Evolutionary conservation across 1,139 yeast species (phyloP).

Genomic region (Dujonia santamariae): DNA sequence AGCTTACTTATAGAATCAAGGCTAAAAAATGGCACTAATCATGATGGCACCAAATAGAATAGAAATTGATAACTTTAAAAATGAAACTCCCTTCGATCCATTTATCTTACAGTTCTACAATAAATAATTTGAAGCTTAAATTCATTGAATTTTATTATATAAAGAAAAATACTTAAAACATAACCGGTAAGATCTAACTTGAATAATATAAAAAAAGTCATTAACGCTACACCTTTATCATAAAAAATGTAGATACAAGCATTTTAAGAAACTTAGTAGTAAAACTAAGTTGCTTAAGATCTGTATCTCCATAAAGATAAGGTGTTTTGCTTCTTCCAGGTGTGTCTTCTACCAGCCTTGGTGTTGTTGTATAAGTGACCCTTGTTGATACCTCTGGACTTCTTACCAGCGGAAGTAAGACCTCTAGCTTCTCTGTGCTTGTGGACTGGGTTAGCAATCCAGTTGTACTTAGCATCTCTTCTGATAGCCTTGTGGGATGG

Average conservation of each 20-base stretch:
- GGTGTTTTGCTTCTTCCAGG: slow-evolving; percentile 99
- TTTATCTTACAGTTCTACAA: slow-evolving; percentile 1
- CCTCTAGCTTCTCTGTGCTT: slow-evolving; percentile 99
- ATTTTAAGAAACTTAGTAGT: too few species aligned
- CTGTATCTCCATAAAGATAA: slow-evolving; percentile 99
- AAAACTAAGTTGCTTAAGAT: slow-evolving; percentile 50
- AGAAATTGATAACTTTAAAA: too few species aligned
- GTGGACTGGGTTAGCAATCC: slow-evolving; percentile 99
- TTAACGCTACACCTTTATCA: too few species aligned
- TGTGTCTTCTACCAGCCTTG: slow-evolving; percentile 97
- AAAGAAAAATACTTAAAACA: not conserved
- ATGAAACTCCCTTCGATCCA: too few species aligned
- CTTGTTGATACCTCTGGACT: slow-evolving; percentile 99
- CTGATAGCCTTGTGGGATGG: slow-evolving; percentile 99
- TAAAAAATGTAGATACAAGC: too few species aligned
- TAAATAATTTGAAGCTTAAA: not conserved
- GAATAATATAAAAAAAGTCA: too few species aligned
- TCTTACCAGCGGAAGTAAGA: slow-evolving; percentile 96
- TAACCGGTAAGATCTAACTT: not conserved
- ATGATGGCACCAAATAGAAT: too few species aligned
- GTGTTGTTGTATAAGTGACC: slow-evolving; percentile 99
- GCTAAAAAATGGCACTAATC: too few species aligned
- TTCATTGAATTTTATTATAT: not conserved
- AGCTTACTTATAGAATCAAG: too few species aligned
- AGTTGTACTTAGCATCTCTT: slow-evolving; percentile 98